Evolutionary conservation across 2,329 filamentous ascomycete species (phyloP).

Genomic region (Penicillium concentricum): DNA sequence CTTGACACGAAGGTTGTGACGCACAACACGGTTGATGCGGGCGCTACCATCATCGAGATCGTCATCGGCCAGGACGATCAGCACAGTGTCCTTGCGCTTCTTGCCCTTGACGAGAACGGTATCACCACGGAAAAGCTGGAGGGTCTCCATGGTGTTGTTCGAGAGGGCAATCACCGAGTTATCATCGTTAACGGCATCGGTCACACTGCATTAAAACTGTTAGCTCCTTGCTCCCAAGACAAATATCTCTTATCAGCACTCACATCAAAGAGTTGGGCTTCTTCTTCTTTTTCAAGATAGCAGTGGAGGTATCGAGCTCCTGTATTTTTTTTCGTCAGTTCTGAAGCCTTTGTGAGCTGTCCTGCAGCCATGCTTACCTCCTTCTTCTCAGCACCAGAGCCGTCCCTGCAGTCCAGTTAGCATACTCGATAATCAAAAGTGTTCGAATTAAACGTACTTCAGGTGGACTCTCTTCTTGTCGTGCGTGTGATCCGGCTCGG

Average conservation of each 20-base stretch:
- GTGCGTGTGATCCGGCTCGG: slow-evolving; percentile 61
- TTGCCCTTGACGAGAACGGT: slow-evolving; percentile 98
- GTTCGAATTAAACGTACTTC: slow-evolving; percentile 57
- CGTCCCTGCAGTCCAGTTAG: slow-evolving; percentile 65
- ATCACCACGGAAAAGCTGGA: slow-evolving; percentile 97
- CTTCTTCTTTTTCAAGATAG: slow-evolving; percentile 99
- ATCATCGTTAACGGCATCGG: slow-evolving; percentile 98
- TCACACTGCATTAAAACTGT: slow-evolving; percentile 64
- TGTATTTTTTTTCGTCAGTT: slow-evolving; percentile 41
- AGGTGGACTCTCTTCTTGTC: slow-evolving; percentile 82
- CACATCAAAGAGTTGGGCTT: slow-evolving; percentile 99
- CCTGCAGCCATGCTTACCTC: slow-evolving; percentile 54
- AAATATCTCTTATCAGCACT: slow-evolving; percentile 35
- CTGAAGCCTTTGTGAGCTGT: slow-evolving; percentile 39
- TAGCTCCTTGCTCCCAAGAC: slow-evolving; percentile 17
- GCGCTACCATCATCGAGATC: slow-evolving; percentile 96
- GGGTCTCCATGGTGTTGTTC: slow-evolving; percentile 97
- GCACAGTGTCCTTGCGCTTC: slow-evolving; percentile 98
- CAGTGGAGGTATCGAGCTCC: slow-evolving; percentile 89
- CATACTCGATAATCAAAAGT: slow-evolving; percentile 16
- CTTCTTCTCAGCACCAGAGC: slow-evolving; percentile 84
- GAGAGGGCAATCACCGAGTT: slow-evolving; percentile 99
- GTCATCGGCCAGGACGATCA: slow-evolving; percentile 96
- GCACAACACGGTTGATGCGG: slow-evolving; percentile 96
- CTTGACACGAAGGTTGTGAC: slow-evolving; percentile 97